These are phyloP conservation scores for Oleoguttula mirabilis DNA, from an alignment of 495 filamentous ascomycete genomes.

Conservation along the genomic window DNA sequence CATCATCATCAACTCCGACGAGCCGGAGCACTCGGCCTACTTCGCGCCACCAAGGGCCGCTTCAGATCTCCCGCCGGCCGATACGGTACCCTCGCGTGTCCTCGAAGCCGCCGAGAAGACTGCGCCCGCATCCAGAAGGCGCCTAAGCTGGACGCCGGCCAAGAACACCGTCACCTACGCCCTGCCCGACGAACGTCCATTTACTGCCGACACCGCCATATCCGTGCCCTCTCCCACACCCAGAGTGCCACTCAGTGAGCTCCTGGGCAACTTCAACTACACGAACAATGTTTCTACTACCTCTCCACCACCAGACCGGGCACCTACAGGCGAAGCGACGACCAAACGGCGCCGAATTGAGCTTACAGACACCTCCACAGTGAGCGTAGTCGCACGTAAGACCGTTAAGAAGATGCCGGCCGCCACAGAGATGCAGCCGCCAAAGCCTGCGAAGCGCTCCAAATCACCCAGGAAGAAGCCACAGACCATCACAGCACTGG, in stretches of 20 bases:
- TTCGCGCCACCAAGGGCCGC: not conserved
- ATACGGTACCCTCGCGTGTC: not conserved
- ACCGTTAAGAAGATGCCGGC: not conserved
- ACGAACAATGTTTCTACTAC: no score
- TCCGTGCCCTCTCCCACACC: no score
- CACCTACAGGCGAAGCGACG: not conserved
- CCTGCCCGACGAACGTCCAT: not conserved
- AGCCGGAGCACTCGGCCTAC: not conserved
- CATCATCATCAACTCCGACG: not conserved
- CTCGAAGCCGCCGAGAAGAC: not conserved
- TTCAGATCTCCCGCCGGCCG: not conserved
- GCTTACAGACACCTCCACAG: slow-evolving; percentile 2
- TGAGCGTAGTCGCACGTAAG: not conserved
- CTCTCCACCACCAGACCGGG: not conserved
- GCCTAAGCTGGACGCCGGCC: not conserved
- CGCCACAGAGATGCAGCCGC: not conserved
- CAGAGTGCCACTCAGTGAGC: slow-evolving; percentile 1
- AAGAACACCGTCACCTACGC: not conserved
- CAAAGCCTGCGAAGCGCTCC: slow-evolving; percentile 1
- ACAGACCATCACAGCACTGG: slow-evolving; percentile 67
- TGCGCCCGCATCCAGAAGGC: not conserved
- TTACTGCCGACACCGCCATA: not conserved
- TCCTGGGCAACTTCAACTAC: slow-evolving; percentile 10
- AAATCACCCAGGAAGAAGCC: slow-evolving; percentile 59
- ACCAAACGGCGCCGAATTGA: slow-evolving; percentile 19